Base-by-base conservation (phyloP, 352 stramenopile species). In the Aphanomyces cochlioides region DNA sequence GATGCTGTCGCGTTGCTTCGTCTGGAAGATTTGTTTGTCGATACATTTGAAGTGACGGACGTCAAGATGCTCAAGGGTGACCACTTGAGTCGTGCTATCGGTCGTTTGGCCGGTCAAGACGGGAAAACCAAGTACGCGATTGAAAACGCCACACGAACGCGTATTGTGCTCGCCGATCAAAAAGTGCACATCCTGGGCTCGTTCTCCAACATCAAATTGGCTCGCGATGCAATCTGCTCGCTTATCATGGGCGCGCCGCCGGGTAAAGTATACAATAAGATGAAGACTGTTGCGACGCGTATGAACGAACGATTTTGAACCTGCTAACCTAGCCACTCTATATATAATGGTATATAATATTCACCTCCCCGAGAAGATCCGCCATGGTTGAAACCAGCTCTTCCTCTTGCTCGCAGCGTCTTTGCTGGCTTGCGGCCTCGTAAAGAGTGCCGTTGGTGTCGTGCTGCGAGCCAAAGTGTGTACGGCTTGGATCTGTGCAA, bases 241-340 rank as follows among this genome's bases (percentile, higher is more conserved):
- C 79, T 95, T 45, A 96, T 96, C 66, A 95, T 99, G 77, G 98
- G 98, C 64, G 96, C 98, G 21, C 97, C 97, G 41, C 98, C 98
- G 21, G 97, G 97, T 72, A 99, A 99, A 81, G 97, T 99, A 67
- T 99, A 99, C 85, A 99, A 99, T 82, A 98, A 99, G 81, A 99
- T 99, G 97, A 91, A 97, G 67, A 98, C 97, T 79, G 97, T 99
- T 47, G 96, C 96, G 47, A 98, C 96, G 77, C 85, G 98, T 78
- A 98, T 99, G 95, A 99, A 97, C 78, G 96, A 98, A 79, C 84
- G 93, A 57, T 98, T 97, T 78, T 98, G 93, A 89, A 69, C 19
- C 17, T 19, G 45, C 45, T 15, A 53, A n/a, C n/a, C n/a, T 53
- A 58, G 13, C n/a, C 8, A 15, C 21, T 72, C 58, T 59, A 50